Evolutionary conservation across 352 stramenopile genomes (phyloP), one percentile per base, ranked within the genome.

Genomic region (Thalassiosira exigua): DNA sequence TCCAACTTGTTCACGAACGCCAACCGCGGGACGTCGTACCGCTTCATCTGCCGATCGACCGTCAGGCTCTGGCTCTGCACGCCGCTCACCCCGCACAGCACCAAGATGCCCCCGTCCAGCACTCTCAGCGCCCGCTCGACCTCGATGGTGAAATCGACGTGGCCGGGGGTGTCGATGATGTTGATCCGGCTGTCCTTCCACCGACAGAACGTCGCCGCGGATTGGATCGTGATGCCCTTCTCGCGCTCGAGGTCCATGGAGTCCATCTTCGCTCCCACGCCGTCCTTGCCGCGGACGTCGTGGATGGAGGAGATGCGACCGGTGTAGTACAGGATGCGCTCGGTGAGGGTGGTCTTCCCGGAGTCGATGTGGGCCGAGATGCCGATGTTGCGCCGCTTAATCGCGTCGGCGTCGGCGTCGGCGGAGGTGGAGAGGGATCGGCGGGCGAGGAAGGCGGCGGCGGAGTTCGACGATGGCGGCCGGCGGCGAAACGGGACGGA

Each of bases 141-240:
- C 87, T 99, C 98, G 82, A 99, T 98, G 1, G 98, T 99, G 79
- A 99, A 99, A 87, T 99, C 98, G 33, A 99, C 97, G 92, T 99
- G 98, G 72, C 98, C 98, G 26, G 98, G 97, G 42, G 97, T 99
- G 87, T 99, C 98, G 74, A 99, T 99, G 82, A 99, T 99, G 88
- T 99, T 99, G 72, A 99, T 97, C 88, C 98, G 96, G 44, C 95
- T 91, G 81, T 98, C 94, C 76, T 98, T 97, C 94, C 95, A 98
- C 62, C 82, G 88, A 79, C 94, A 98, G 90, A 98, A 98, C 17
- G 97, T 99, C 41, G 98, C 98, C 21, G 98, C 98, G 50, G 94
- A 98, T 89, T 99, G 97, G 89, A 99, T 99, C 5, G 98, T 99
- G 85, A 99, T 99, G 62, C 97, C 97, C 90, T 99, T 99, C 87